Percentiles rank a stretch among this genome's conserved stretches.
Conservation (phyloP, 495 filamentous ascomycete genomes). For the Penicillium cinerascens region DNA sequence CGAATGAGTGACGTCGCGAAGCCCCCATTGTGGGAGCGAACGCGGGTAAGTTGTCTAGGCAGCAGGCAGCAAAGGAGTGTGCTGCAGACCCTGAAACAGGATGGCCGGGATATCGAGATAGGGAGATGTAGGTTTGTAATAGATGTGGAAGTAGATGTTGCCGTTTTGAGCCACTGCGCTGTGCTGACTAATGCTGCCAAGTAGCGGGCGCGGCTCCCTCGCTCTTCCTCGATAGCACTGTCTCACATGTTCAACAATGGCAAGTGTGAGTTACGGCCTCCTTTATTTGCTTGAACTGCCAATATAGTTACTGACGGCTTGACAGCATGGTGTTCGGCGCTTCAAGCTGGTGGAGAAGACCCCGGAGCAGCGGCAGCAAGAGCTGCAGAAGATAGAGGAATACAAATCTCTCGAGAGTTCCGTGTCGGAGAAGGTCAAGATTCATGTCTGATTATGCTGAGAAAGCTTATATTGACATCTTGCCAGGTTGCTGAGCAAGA, state of each 20-base stretch:
- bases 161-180: neutral
- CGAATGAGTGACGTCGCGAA: conserved; percentile 26
- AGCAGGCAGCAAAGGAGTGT: conserved; percentile 24
- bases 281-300: neutral
- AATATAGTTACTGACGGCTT: conserved; percentile 1
- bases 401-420: conserved; percentile 69
- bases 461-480: conserved; percentile 1
- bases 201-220: conserved; percentile 1
- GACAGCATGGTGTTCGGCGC: conserved; percentile 75
- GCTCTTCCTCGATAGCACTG: conserved; percentile 1
- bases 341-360: conserved; percentile 54
- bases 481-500: conserved; percentile 52
- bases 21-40: conserved; percentile 19
- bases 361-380: conserved; percentile 62
- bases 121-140: neutral
- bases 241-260: conserved; percentile 32
- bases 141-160: neutral
- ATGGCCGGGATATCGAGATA: neutral
- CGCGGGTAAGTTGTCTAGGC: neutral
- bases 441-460: neutral
- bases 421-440: conserved; percentile 56
- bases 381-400: conserved; percentile 70
- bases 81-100: neutral
- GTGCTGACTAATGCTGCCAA: conserved; percentile 4
- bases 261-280: conserved; percentile 40